Evolutionary conservation across 805 yeast species (phyloP).

Genomic region (Saccharomycopsis fodiens): DNA sequence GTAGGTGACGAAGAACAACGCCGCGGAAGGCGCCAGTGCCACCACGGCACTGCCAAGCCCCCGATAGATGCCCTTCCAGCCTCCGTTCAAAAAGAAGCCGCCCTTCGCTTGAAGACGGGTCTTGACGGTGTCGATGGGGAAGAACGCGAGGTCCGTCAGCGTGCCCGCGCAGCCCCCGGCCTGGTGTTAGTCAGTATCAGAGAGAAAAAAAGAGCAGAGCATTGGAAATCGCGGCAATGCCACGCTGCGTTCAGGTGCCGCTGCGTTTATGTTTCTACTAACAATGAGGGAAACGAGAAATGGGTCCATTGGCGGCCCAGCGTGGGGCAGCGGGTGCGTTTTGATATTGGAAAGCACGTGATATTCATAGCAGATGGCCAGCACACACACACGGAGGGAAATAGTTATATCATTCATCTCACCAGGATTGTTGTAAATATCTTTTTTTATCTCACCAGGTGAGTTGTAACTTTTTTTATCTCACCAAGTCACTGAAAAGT

Average conservation of each 20-base stretch:
- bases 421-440: no score
- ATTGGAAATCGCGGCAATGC: no score
- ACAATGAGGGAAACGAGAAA: conserved; percentile 19
- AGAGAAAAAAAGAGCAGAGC: no score
- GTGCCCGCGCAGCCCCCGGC: conserved; percentile 97
- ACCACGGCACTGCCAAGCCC: conserved; percentile 92
- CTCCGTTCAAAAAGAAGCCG: conserved; percentile 90
- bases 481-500: no score
- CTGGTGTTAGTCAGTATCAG: conserved; percentile 19
- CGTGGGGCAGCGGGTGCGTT: no score
- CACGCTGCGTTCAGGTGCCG: no score
- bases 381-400: no score
- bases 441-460: no score
- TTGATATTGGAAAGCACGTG: no score
- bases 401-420: no score
- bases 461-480: no score
- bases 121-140: conserved; percentile 93
- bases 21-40: conserved; percentile 89
- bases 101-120: conserved; percentile 94
- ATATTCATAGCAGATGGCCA: no score
- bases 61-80: conserved; percentile 81
- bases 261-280: conserved; percentile 5
- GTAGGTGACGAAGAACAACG: conserved; percentile 75
- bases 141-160: conserved; percentile 86
- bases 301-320: conserved; percentile 19